Conservation (phyloP, 305 asterid genomes). For the Plantago lanceolata region DNA sequence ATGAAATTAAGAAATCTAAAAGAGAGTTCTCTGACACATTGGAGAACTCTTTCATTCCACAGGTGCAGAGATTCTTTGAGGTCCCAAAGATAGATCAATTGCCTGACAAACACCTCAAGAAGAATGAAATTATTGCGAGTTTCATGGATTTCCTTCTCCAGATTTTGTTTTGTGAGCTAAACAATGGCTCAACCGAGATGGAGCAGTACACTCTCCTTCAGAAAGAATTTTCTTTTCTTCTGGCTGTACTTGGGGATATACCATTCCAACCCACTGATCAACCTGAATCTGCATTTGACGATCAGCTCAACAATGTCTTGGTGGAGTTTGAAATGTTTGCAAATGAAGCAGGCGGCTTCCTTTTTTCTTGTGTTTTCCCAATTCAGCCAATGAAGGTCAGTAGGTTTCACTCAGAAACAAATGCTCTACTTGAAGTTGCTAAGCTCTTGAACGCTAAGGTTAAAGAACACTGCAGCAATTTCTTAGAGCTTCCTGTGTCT, state of each 20-base stretch:
- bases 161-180: not conserved
- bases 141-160: constrained; percentile 17
- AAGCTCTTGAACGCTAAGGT: constrained; percentile 1
- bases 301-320: not conserved
- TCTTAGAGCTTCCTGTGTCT: not conserved
- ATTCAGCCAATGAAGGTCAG: not conserved
- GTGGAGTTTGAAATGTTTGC: constrained; percentile 16
- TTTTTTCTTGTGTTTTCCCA: constrained; percentile 5
- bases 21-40: not conserved
- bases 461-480: not conserved
- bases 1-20: not conserved
- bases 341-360: constrained; percentile 15
- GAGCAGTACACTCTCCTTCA: not conserved
- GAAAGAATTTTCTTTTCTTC: too few species aligned
- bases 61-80: constrained; percentile 8
- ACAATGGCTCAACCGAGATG: not conserved
- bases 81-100: constrained; percentile 2
- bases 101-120: not conserved
- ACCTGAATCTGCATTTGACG: not conserved
- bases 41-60: not conserved
- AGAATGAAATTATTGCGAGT: constrained; percentile 11
- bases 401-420: not conserved
- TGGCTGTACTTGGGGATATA: too few species aligned
- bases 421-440: not conserved
- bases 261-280: not conserved